A percentile compares a stretch with the other conserved stretches of the same genome.
phyloP scores from a whole-genome alignment of 1,284 basidiomycete genomes.

The Ceratobasidium theobromae region DNA sequence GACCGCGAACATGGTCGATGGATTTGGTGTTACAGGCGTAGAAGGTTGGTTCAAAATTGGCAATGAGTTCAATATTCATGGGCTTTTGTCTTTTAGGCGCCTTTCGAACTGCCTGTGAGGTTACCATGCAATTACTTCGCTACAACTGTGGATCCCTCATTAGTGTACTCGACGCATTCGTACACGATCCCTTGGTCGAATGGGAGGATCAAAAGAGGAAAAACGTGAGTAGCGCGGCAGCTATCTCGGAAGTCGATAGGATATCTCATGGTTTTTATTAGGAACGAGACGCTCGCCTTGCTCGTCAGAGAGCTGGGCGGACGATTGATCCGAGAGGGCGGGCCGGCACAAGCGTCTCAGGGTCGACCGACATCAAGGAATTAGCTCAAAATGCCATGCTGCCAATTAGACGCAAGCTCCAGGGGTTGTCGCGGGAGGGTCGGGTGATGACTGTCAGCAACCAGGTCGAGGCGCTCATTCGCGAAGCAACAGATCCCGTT shows the following conservation, averaged over 20 bases:
- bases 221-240: conserved; percentile 39
- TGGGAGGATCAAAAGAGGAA: conserved; percentile 73
- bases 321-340: conserved; percentile 43
- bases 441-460: conserved; percentile 76
- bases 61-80: background rate
- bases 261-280: background rate
- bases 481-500: conserved; percentile 71
- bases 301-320: conserved; percentile 29
- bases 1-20: conserved; percentile 93
- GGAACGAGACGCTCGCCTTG: conserved; percentile 35
- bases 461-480: conserved; percentile 86
- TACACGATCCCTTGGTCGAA: conserved; percentile 96
- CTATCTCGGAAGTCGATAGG: background rate
- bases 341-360: conserved; percentile 48
- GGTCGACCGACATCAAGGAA: conserved; percentile 46
- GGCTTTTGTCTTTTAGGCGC: conserved; percentile 60
- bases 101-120: conserved; percentile 90
- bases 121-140: conserved; percentile 84
- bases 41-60: conserved; percentile 62
- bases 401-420: conserved; percentile 82
- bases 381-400: conserved; percentile 74
- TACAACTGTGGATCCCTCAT: conserved; percentile 93
- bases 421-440: conserved; percentile 59
- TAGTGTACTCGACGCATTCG: conserved; percentile 95
- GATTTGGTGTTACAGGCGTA: conserved; percentile 89